phyloP scores from a whole-genome alignment of 768 basidiomycete species.

The Xerocomellus intermedius region DNA sequence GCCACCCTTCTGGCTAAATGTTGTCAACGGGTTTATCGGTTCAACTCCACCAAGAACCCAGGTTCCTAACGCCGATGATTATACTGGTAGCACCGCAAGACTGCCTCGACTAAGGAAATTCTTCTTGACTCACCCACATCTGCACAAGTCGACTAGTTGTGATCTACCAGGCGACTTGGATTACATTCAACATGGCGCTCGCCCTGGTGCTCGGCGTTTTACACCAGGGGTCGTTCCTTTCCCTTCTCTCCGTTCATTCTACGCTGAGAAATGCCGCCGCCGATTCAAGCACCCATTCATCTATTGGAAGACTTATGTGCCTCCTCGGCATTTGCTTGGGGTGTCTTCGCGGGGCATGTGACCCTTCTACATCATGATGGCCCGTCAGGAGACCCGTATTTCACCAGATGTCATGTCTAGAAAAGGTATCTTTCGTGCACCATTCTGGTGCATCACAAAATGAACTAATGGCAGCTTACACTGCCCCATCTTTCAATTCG shows the following conservation, averaged over 20 bases:
- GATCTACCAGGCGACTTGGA: slow-evolving; percentile 26
- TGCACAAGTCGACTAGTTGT: slow-evolving; percentile 9
- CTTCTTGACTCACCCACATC: slow-evolving; percentile 32
- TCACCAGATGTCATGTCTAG: slow-evolving; percentile 24
- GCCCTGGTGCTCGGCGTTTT: slow-evolving; percentile 36
- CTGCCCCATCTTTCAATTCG: slow-evolving; percentile 1
- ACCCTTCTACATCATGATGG: not conserved
- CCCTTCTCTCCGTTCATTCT: slow-evolving; percentile 35
- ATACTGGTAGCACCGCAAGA: slow-evolving; percentile 28
- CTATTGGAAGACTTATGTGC: slow-evolving; percentile 44
- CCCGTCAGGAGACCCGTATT: not conserved
- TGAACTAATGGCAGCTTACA: slow-evolving; percentile 17
- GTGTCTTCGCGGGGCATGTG: slow-evolving; percentile 23
- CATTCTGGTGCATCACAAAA: slow-evolving; percentile 28
- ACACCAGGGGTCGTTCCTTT: slow-evolving; percentile 41
- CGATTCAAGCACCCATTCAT: slow-evolving; percentile 17
- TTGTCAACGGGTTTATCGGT: slow-evolving; percentile 25
- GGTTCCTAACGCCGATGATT: slow-evolving; percentile 38
- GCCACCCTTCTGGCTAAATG: not conserved
- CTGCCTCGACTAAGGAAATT: slow-evolving; percentile 23
- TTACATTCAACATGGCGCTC: slow-evolving; percentile 29
- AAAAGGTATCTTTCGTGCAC: slow-evolving; percentile 24
- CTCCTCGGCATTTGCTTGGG: slow-evolving; percentile 37
- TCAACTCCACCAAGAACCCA: slow-evolving; percentile 39
- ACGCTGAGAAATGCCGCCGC: slow-evolving; percentile 7